Base-by-base conservation (phyloP, 179 eudicot genomes). In the Silene coronaria region DNA sequence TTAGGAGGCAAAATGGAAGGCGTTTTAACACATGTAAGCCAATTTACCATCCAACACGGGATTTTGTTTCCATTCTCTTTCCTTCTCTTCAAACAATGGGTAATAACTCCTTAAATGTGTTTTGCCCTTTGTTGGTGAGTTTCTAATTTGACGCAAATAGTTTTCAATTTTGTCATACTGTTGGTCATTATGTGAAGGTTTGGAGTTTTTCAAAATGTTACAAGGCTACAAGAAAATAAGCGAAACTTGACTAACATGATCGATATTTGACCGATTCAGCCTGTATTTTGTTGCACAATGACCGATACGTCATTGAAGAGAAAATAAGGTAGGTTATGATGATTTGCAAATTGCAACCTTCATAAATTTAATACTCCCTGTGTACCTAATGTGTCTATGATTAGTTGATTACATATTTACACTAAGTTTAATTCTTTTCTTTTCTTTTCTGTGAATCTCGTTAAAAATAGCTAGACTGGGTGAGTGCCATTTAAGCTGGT, bases 81-180 rank as follows among this genome's bases (percentile, higher is more conserved):
- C 46, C 2, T 2, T 38, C 6, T 51, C 21, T 53, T 53, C 21
- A 53, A 53, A n/a, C 58, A 53, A 14, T 16, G 58, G 4, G 21
- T 53, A 53, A 53, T 53, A 27, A 38, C 12, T 36, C 23, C 30
- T 65, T 65, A 6, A 3, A 32, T n/a, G 53, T 6, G 11, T 67
- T 67, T 67, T 36, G 71, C 55, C 23, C 11, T 67, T 67, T 13
- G 19, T 67, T 6, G 3, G 3, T 23, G 30, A 11, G 36, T 34
- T 30, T 65, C 70, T 30, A 30, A 66, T 66, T 66, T 66, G 70
- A 34, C n/a, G 3, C 70, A 13, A 64, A 64, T 28, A 64, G 45
- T 16, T 64, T 21, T 30, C 42, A 64, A 62, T 27, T 62, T n/a
- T 62, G 32, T 26, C 66, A 62, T 62, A 10, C 34, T 62, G 3